Conservation (phyloP, 805 yeast genomes). For the Saturnispora halmiae region DNA sequence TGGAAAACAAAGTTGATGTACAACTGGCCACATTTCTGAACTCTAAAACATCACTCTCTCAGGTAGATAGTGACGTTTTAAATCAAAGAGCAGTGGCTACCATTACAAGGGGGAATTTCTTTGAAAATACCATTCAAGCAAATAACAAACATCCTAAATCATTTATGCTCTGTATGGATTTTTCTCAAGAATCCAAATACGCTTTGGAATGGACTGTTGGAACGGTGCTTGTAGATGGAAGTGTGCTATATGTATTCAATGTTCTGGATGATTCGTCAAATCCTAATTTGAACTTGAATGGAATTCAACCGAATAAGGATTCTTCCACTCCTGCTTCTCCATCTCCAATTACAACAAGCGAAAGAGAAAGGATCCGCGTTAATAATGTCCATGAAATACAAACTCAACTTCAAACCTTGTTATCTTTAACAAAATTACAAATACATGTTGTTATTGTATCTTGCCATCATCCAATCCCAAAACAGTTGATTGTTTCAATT, state of each 20-base stretch:
- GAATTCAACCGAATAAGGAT: constrained; percentile 24
- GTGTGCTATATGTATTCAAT: constrained; percentile 65
- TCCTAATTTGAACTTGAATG: constrained; percentile 28
- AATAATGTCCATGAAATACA: constrained; percentile 38
- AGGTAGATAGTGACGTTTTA: constrained; percentile 41
- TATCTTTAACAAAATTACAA: constrained; percentile 59
- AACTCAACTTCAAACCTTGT: constrained; percentile 32
- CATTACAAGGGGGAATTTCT: constrained; percentile 59
- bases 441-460: constrained; percentile 68
- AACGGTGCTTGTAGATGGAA: constrained; percentile 71
- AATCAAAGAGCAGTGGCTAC: constrained; percentile 59
- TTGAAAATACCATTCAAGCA: constrained; percentile 31
- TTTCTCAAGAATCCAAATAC: constrained; percentile 71
- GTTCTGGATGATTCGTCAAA: constrained; percentile 39
- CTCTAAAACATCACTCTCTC: constrained; percentile 46
- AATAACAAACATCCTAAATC: constrained; percentile 34
- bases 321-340: constrained; percentile 10
- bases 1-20: constrained; percentile 54
- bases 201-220: constrained; percentile 89
- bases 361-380: constrained; percentile 32
- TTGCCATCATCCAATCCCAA: constrained; percentile 66
- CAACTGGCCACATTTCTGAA: constrained; percentile 47
- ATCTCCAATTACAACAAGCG: constrained; percentile 9
- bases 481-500: constrained; percentile 60
- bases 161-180: constrained; percentile 71